Base-by-base conservation (phyloP, 2,329 filamentous ascomycete species). In the Colletotrichum lini region DNA sequence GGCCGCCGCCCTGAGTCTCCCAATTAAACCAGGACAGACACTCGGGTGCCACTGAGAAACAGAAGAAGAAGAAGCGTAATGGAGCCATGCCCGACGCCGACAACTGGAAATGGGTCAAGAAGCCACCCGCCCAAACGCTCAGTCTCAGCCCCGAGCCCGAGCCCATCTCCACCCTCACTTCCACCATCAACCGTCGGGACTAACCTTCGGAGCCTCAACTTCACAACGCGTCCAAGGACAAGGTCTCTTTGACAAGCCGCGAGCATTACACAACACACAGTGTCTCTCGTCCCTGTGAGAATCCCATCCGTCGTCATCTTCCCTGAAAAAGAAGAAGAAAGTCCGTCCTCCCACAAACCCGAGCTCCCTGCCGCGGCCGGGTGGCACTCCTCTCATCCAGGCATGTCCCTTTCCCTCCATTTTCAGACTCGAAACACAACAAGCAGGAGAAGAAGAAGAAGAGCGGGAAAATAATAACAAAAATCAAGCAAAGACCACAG, bases 401-500 rank as follows among this genome's bases (percentile, higher is more conserved):
- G 30, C 53, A 21, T 56, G 10, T 15, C 21, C 53, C 35, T 15
- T 38, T 18, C 15, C 15, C 15, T 18, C 10, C 5, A 5, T 38
- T n/a, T 10, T 38, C 30, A n/a, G 21, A n/a, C 18, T 7, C 30
- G 13, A 56, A 40, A 40, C 53, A 21, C 53, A 21, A 2, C 18
- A 13, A 54, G 35, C 18, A 18, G n/a, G n/a, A n/a, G 5, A 2
- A 4, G 26, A 9, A 4, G 26, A 9, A 2, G 26, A 18, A 35
- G 9, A 10, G 7, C 12, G 4, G 30, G 15, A 10, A 53, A n/a
- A 26, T 6, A 26, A 10, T 1, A 18, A 8, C 4, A 7, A 16
- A 16, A 10, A n/a, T 2, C 44, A 49, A 60, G 58, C 58, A 61
- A 61, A 61, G 58, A 50, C 58, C 58, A 61, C 45, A 61, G 23